Evolutionary conservation across 768 basidiomycete genomes (phyloP).

Genomic region (Kwoniella sp.): DNA sequence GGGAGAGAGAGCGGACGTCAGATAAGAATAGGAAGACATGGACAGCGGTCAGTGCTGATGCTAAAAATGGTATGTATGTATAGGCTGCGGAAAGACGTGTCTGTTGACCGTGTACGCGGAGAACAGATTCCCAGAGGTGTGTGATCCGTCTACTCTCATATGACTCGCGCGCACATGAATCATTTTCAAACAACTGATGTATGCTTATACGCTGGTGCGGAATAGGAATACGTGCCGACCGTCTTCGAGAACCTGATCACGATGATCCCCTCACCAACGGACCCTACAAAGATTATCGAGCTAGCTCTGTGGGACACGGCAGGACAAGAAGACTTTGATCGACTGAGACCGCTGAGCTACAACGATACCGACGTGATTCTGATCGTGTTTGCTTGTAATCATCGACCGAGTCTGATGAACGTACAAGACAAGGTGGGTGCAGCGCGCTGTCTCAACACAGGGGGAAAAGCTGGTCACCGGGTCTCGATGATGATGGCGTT

Average conservation of each 20-base stretch:
- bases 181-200: too few species aligned
- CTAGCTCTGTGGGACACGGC: constrained; percentile 93
- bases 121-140: constrained; percentile 54
- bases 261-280: constrained; percentile 50
- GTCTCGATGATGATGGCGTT: neutral
- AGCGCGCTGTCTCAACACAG: too few species aligned
- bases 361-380: constrained; percentile 58
- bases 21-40: too few species aligned
- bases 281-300: constrained; percentile 52
- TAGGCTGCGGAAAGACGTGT: constrained; percentile 57
- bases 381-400: constrained; percentile 57
- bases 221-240: constrained; percentile 56
- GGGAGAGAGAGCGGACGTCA: too few species aligned
- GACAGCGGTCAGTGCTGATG: too few species aligned
- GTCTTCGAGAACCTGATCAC: constrained; percentile 56
- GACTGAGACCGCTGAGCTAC: constrained; percentile 55
- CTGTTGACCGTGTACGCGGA: constrained; percentile 55
- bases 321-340: constrained; percentile 88
- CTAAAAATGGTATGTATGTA: neutral
- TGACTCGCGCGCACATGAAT: too few species aligned
- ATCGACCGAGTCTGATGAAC: constrained; percentile 55
- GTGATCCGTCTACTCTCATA: constrained; percentile 1
- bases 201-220: neutral
- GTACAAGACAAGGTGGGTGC: constrained; percentile 57
- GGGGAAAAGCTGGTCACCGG: too few species aligned